Evolutionary conservation across 2,329 filamentous ascomycete species (phyloP), one percentile per base, ranked within the genome.

Genomic region (Emmonsia crescens): DNA sequence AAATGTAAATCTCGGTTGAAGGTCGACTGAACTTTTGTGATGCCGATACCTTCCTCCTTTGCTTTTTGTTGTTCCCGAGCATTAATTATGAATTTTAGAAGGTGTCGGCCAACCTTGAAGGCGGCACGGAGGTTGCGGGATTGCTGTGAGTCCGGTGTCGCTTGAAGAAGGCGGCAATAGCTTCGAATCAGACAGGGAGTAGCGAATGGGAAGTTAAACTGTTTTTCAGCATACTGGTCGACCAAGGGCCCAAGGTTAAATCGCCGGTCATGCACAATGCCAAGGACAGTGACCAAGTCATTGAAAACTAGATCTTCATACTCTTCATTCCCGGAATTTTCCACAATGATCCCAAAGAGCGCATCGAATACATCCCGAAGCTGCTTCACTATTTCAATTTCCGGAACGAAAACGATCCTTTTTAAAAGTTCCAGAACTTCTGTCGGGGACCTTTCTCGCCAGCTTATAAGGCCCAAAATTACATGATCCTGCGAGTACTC

Each of bases 351-450:
- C 5, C 90, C 88, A 71, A 99, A 99, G 0, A 99, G 83, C 0
- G 91, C 85, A 73, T 96, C 90, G 60, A 99, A 87, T 0, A 97
- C 91, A 68, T 96, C 89, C 65, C 84, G 88, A 8, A 97, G 79
- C 49, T 97, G 82, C 77, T 97, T 99, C 64, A 99, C 94, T 40
- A 99, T 89, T 75, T 99, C 95, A 61, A 97, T 96, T 72, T 99
- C 94, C 0, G 94, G 89, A 0, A 99, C 92, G 67, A 97, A 97
- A 24, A 92, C 86, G 57, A 97, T 84, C 66, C 92, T 87, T 71
- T 89, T 88, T 49, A 99, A 77, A 0, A 96, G 78, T 29, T 85
- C 81, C 0, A 89, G 80, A 1, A 97, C 80, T 42, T 92, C 85
- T 33, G 86, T 85, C 54, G 86, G 82, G 0, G 86, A 80, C 48